Evolutionary conservation across 2,329 filamentous ascomycete genomes (phyloP).

Genomic region (Dichotomopilus funicola): DNA sequence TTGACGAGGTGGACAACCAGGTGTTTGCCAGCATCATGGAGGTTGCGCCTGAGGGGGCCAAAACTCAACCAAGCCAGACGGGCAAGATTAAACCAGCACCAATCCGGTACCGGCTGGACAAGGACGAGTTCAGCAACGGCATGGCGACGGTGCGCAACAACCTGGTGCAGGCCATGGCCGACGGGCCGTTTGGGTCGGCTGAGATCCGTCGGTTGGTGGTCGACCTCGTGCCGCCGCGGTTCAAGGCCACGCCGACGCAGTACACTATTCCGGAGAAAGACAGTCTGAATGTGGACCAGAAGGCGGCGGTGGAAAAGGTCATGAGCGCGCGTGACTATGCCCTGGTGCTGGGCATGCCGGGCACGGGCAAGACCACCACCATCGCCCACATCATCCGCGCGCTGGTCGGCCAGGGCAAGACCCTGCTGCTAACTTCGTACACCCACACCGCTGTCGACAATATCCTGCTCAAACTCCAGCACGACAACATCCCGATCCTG

Average conservation of each 20-base stretch:
- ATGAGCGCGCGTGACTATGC: conserved; percentile 95
- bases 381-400: conserved; percentile 96
- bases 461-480: conserved; percentile 83
- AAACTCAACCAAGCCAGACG: conserved; percentile 42
- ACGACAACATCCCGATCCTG: conserved; percentile 70
- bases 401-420: conserved; percentile 82
- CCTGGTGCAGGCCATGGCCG: conserved; percentile 83
- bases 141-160: conserved; percentile 96
- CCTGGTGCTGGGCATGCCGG: conserved; percentile 95
- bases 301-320: conserved; percentile 81
- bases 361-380: conserved; percentile 95
- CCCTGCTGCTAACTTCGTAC: conserved; percentile 87
- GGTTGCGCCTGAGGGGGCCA: conserved; percentile 53
- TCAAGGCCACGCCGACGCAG: conserved; percentile 59
- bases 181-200: conserved; percentile 61
- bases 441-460: conserved; percentile 98
- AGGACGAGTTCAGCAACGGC: conserved; percentile 96
- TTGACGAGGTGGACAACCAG: conserved; percentile 72
- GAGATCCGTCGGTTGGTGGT: conserved; percentile 75
- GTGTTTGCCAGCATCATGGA: conserved; percentile 90
- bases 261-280: conserved; percentile 57
- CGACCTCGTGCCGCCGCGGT: conserved; percentile 65
- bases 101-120: conserved; percentile 78
- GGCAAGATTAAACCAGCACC: conserved; percentile 47
- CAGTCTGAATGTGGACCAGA: conserved; percentile 81